phyloP scores from a whole-genome alignment of 495 filamentous ascomycete genomes.

The Podospora pseudocomata region DNA sequence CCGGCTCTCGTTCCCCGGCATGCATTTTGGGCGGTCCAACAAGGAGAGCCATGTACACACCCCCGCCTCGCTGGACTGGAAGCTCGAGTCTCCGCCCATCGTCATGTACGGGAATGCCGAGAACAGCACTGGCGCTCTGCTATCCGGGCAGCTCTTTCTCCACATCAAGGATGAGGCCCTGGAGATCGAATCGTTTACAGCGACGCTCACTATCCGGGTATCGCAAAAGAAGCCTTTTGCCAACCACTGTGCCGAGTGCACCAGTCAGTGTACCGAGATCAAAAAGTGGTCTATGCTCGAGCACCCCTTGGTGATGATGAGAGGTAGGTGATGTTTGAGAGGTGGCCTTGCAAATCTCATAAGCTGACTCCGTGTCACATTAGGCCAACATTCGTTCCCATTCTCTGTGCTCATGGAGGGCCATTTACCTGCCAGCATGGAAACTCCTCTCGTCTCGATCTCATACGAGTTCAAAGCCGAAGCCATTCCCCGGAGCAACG shows the following conservation, averaged over 20 bases:
- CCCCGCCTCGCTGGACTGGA: slow-evolving; percentile 62
- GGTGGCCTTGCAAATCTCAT: neutral
- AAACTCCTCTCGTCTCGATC: slow-evolving; percentile 65
- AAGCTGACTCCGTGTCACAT: slow-evolving; percentile 4
- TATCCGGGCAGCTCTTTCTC: slow-evolving; percentile 81
- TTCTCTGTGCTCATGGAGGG: slow-evolving; percentile 88
- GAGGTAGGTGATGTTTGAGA: slow-evolving; percentile 42
- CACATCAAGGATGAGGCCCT: slow-evolving; percentile 60
- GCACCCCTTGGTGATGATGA: slow-evolving; percentile 58
- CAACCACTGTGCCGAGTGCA: slow-evolving; percentile 72
- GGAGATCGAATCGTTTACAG: slow-evolving; percentile 65
- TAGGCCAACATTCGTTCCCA: slow-evolving; percentile 72
- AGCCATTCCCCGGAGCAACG: slow-evolving; percentile 57
- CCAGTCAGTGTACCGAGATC: slow-evolving; percentile 63
- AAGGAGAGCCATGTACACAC: slow-evolving; percentile 40
- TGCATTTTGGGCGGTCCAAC: slow-evolving; percentile 46
- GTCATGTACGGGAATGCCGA: slow-evolving; percentile 74
- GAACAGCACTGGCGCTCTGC: slow-evolving; percentile 77
- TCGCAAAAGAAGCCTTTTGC: slow-evolving; percentile 76
- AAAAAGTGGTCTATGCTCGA: slow-evolving; percentile 75
- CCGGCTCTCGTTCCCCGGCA: slow-evolving; percentile 45
- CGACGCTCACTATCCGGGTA: slow-evolving; percentile 62
- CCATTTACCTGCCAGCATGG: slow-evolving; percentile 76
- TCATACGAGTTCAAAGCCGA: slow-evolving; percentile 76
- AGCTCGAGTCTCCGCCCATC: slow-evolving; percentile 85